Base-by-base conservation (phyloP, 2,329 filamentous ascomycete species). In the Paecilomyces variotii region DNA sequence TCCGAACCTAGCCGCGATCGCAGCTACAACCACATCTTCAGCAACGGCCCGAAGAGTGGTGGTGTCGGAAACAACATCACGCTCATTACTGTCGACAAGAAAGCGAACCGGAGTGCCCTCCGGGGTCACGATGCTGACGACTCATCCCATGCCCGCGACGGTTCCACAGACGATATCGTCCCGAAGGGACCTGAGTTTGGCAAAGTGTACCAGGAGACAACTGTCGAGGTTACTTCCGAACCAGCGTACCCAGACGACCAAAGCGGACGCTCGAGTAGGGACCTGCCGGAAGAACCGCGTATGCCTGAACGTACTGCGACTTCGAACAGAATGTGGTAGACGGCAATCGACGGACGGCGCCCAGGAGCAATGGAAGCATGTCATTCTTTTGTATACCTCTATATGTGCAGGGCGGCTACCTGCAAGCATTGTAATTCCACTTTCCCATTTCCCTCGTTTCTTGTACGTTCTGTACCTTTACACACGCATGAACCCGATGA, bases 91-190 rank as follows among this genome's bases (percentile, higher is more conserved):
- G 70, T 68, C 2, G 69, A 71, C 1, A 67, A 63, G 9, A 65
- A 64, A 27, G 30, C 56, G 9, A 68, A 65, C 57, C 59, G 59
- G 56, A 65, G 65, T 12, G 65, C 65, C 14, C 60, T 55, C 2
- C 62, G 55, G 39, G 39, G n/a, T 14, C 59, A 60, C 6, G 57
- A 56, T 12, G 62, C 62, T 9, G 61, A 64, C 3, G 61, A 63
- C 60, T 75, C 62, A 67, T 72, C 59, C 61, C 53, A 67, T 12
- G 70, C 67, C 5, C 74, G 74, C 12, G 77, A 79, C 57, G 76
- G 78, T 19, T 80, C 77, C 12, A 76, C 76, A 3, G 78, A 78
- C 24, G 76, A 74, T 24, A 76, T 81, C 57, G 74, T 74, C 12
- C 56, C 51, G 3, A 67, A 67, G n/a, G 65, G 60, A n/a, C 58